A percentile compares a stretch with the other conserved stretches of the same genome.
These are phyloP conservation scores for Talaromyces ruber DNA, from an alignment of 495 filamentous ascomycete species.

Conservation along the genomic window DNA sequence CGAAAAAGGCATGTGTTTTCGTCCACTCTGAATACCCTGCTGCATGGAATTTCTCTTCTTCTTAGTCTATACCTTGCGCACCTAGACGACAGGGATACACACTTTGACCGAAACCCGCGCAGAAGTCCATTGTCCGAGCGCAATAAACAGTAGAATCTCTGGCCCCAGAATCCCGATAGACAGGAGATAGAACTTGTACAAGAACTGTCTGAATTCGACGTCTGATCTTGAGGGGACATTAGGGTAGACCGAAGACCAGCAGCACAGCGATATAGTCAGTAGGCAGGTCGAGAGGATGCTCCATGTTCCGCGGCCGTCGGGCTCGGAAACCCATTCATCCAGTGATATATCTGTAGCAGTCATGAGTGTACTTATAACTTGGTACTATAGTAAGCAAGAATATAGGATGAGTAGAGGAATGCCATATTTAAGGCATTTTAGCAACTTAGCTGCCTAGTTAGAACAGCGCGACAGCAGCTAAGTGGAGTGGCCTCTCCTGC, in stretches of 20 bases:
- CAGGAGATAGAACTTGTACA: slow-evolving; percentile 18
- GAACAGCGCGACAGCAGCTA: not conserved
- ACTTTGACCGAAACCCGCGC: slow-evolving; percentile 20
- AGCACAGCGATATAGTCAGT: slow-evolving; percentile 22
- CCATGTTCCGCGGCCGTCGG: slow-evolving; percentile 22
- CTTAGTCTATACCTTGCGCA: not conserved
- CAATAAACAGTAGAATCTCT: slow-evolving; percentile 22
- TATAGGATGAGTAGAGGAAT: not conserved
- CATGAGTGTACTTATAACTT: not conserved
- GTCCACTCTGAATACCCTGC: slow-evolving; percentile 19
- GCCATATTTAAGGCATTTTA: not conserved
- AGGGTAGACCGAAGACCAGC: slow-evolving; percentile 20
- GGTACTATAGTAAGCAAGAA: not conserved
- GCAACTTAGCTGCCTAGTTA: not conserved
- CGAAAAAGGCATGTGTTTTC: slow-evolving; percentile 27
- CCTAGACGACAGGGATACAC: not conserved
- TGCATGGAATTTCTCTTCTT: slow-evolving; percentile 11
- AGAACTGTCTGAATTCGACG: slow-evolving; percentile 2
- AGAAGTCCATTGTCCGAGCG: slow-evolving; percentile 24
- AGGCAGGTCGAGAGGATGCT: slow-evolving; percentile 20
- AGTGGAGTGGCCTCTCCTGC: not conserved
- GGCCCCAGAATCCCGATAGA: slow-evolving; percentile 21
- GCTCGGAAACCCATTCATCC: slow-evolving; percentile 17
- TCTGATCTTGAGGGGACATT: slow-evolving; percentile 17
- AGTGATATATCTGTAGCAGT: not conserved